phyloP scores from a whole-genome alignment of 202 grass and related monocot genomes.

The Hordeum pubiflorum region DNA sequence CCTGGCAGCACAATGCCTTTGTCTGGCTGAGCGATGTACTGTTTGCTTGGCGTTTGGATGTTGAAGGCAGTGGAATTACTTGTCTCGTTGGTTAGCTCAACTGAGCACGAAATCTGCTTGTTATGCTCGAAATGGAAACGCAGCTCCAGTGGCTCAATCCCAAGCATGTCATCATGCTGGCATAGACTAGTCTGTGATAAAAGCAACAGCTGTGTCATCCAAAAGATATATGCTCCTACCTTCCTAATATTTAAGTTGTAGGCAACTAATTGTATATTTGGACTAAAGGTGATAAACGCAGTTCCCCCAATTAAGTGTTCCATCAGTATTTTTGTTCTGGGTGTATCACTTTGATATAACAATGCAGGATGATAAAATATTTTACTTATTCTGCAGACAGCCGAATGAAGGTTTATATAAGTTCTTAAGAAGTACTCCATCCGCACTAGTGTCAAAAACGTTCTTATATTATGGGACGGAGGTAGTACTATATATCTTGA shows the following conservation, averaged over 20 bases:
- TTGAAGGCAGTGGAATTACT: not conserved
- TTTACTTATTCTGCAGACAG: not conserved
- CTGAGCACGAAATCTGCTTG: not conserved
- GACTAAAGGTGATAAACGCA: not conserved
- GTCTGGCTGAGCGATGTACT: not conserved
- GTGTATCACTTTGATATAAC: not conserved
- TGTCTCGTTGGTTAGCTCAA: not conserved
- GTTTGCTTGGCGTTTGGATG: not conserved
- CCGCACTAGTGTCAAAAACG: too few species aligned
- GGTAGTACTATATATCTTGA: not conserved
- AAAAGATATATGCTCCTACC: not conserved
- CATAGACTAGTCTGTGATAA: not conserved
- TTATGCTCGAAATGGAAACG: not conserved
- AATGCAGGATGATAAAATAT: not conserved
- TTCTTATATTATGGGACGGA: too few species aligned
- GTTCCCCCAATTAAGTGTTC: not conserved
- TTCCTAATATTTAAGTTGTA: not conserved
- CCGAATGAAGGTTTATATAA: not conserved
- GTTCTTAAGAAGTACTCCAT: not conserved
- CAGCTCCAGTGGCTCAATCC: not conserved
- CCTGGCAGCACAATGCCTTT: not conserved
- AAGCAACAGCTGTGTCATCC: not conserved
- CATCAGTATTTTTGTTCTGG: not conserved
- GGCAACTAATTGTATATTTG: not conserved
- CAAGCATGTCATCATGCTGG: not conserved